phyloP scores from a whole-genome alignment of 345 rosid species.

The Lenwebbia sp. region DNA sequence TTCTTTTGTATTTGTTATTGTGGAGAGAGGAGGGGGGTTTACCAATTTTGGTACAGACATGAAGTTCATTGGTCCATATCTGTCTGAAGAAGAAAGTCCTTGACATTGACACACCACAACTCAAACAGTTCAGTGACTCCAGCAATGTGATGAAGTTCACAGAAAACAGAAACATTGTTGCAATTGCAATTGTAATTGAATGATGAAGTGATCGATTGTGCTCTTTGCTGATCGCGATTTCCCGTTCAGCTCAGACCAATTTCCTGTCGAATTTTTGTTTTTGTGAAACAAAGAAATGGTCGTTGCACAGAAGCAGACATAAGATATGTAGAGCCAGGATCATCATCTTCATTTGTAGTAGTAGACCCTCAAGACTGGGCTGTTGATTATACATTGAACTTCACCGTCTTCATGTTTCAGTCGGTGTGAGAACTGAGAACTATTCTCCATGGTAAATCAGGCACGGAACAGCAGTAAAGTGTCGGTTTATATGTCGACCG shows the following conservation, averaged over 20 bases:
- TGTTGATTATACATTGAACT: background rate
- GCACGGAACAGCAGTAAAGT: background rate
- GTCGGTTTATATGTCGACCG: background rate
- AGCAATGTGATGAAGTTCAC: background rate
- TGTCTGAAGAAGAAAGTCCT: background rate
- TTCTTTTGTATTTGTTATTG: background rate
- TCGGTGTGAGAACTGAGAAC: background rate
- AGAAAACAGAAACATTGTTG: background rate
- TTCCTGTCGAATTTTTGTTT: background rate
- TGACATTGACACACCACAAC: background rate
- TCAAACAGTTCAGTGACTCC: background rate
- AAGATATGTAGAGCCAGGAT: background rate
- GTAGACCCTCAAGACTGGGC: background rate
- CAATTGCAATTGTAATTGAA: background rate
- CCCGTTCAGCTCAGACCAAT: background rate
- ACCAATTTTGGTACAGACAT: background rate
- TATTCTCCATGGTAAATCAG: background rate
- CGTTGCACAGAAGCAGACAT: background rate
- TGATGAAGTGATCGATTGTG: background rate
- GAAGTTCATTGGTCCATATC: background rate
- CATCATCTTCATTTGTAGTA: background rate
- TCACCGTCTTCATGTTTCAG: background rate
- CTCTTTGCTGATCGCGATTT: background rate
- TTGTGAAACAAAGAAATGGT: background rate
- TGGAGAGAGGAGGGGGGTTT: background rate